These are phyloP conservation scores for Alternaria consortialis DNA, from an alignment of 2,329 filamentous ascomycete genomes.

Conservation along the genomic window DNA sequence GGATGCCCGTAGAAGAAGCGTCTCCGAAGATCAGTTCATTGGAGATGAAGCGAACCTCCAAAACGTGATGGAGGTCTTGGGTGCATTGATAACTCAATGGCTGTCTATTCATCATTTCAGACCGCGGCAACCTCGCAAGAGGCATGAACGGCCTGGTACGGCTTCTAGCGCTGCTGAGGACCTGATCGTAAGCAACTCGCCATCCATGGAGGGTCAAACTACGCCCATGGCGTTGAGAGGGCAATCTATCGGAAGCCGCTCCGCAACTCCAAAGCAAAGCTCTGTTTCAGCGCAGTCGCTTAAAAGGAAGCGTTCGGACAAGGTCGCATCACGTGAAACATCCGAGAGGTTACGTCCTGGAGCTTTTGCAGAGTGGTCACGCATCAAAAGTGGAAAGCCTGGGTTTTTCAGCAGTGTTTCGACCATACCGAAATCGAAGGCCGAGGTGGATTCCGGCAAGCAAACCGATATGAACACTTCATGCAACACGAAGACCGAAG, in stretches of 20 bases:
- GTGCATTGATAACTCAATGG: constrained; percentile 76
- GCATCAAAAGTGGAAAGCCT: constrained; percentile 55
- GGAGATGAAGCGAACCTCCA: constrained; percentile 55
- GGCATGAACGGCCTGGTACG: constrained; percentile 6
- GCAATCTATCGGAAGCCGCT: not conserved
- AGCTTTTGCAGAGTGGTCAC: constrained; percentile 52
- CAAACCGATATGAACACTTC: not conserved
- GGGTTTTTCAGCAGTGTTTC: constrained; percentile 43
- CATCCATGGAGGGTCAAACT: not conserved
- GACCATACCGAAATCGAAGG: constrained; percentile 8
- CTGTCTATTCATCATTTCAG: constrained; percentile 75
- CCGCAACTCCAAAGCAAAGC: not conserved
- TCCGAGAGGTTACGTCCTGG: constrained; percentile 11
- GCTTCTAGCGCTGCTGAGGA: not conserved
- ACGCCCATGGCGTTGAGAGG: not conserved
- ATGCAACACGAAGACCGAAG: not conserved
- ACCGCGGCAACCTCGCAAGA: constrained; percentile 54
- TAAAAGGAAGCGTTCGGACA: constrained; percentile 34
- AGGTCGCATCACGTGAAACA: not conserved
- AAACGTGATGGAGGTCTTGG: constrained; percentile 70
- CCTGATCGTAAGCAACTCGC: not conserved
- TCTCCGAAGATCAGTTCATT: constrained; percentile 32
- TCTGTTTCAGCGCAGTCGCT: constrained; percentile 1
- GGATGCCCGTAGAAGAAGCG: constrained; percentile 11
- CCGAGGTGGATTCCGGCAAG: not conserved